Conservation (phyloP, 1,284 basidiomycete genomes). For the Rhodotorula sp. region DNA sequence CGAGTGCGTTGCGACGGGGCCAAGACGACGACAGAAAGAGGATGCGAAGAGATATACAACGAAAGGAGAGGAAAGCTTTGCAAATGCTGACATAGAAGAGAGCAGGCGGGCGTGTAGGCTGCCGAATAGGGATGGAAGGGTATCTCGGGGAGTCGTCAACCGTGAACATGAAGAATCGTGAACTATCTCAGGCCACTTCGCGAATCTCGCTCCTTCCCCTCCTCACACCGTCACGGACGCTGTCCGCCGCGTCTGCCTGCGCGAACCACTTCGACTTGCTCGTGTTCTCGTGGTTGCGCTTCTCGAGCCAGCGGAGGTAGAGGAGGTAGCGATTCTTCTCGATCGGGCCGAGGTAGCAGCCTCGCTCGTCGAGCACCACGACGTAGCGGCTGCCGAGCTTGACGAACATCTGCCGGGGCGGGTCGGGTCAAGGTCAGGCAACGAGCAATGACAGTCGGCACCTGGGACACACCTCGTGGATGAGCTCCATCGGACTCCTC, state of each 20-base stretch:
- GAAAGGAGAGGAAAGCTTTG: no score
- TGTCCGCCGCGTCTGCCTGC: background rate
- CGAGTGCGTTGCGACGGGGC: background rate
- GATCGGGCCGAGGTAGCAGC: constrained; percentile 82
- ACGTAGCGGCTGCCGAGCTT: constrained; percentile 90
- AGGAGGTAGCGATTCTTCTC: constrained; percentile 70
- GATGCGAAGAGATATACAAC: no score
- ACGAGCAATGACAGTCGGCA: no score
- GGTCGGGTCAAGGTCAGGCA: no score
- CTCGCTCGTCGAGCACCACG: constrained; percentile 75
- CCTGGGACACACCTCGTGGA: constrained; percentile 26
- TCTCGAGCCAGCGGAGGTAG: constrained; percentile 33
- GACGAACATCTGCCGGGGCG: constrained; percentile 81
- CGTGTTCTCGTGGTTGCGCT: background rate
- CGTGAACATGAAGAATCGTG: background rate
- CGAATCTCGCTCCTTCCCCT: background rate
- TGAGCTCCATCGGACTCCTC: constrained; percentile 34
- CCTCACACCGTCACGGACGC: background rate
- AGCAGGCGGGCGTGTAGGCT: background rate
- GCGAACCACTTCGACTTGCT: background rate
- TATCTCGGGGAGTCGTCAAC: background rate
- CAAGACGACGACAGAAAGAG: background rate
- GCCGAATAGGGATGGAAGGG: background rate
- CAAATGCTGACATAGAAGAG: no score
- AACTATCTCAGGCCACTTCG: no score